Percentiles rank a stretch among this genome's conserved stretches.
phyloP scores from a whole-genome alignment of 371 early-diverging fungal species.

The Syncephalastrum sp. region DNA sequence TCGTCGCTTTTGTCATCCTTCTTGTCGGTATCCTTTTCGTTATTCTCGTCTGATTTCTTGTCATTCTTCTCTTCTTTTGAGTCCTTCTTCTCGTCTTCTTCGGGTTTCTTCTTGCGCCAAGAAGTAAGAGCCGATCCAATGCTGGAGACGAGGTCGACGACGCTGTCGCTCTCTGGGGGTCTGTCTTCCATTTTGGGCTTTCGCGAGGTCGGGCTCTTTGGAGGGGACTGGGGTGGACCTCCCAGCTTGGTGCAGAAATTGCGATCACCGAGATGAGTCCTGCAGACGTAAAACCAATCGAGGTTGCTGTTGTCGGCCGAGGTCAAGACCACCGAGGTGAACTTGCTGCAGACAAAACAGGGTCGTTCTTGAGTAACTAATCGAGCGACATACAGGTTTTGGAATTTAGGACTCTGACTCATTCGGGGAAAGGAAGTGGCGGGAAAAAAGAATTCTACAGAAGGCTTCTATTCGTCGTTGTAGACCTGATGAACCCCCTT shows the following conservation, averaged over 20 bases:
- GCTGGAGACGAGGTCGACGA: conserved; percentile 37
- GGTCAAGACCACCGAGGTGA: conserved; percentile 53
- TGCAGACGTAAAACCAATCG: conserved; percentile 61
- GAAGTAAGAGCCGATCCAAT: conserved; percentile 46
- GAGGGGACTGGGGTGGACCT: conserved; percentile 11
- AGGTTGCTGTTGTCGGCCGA: conserved; percentile 51
- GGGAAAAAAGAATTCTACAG: no score
- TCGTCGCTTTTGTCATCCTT: conserved; percentile 14
- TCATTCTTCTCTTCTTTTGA: conserved; percentile 14
- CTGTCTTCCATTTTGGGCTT: conserved; percentile 18
- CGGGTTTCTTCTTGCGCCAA: conserved; percentile 30
- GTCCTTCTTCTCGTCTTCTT: conserved; percentile 15
- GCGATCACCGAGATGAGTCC: conserved; percentile 40
- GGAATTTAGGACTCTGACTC: conserved; percentile 22
- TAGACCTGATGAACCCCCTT: no score
- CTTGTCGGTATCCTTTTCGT: conserved; percentile 8
- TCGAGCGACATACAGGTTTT: conserved; percentile 56
- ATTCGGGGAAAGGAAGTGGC: conserved; percentile 1
- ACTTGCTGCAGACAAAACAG: conserved; percentile 61
- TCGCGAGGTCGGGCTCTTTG: conserved; percentile 11
- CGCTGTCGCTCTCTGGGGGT: conserved; percentile 43
- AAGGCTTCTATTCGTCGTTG: no score
- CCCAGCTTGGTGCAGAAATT: conserved; percentile 43
- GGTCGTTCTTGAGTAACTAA: conserved; percentile 55
- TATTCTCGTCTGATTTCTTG: conserved; percentile 11